Conservation (phyloP, 2,329 filamentous ascomycete genomes). For the Penicillium expansum region DNA sequence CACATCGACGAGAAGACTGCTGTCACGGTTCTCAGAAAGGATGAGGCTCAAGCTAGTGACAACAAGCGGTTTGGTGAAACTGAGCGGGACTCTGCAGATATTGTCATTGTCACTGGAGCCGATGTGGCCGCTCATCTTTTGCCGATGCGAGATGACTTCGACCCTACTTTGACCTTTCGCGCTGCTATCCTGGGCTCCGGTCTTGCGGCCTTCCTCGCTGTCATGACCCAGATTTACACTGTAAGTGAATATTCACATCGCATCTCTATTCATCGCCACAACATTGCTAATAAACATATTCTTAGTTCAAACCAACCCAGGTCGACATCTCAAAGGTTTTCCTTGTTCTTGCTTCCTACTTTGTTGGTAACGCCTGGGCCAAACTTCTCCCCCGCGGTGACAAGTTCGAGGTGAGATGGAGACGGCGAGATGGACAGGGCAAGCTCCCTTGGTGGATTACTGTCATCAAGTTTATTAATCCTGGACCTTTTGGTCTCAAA, state of each 20-base stretch:
- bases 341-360: slow-evolving; percentile 58
- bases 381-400: slow-evolving; percentile 53
- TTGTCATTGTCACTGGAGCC: slow-evolving; percentile 52
- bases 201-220: slow-evolving; percentile 54
- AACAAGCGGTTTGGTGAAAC: neutral
- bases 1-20: neutral
- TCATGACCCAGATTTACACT: slow-evolving; percentile 56
- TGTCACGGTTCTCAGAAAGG: neutral
- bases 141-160: slow-evolving; percentile 54
- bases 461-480: slow-evolving; percentile 49
- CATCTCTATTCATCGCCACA: slow-evolving; percentile 3
- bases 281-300: slow-evolving; percentile 1
- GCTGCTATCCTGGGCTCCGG: slow-evolving; percentile 51
- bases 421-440: slow-evolving; percentile 42
- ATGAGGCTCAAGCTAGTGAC: neutral
- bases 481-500: slow-evolving; percentile 53
- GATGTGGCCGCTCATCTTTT: slow-evolving; percentile 53
- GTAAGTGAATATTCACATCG: neutral
- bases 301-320: slow-evolving; percentile 53
- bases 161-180: slow-evolving; percentile 54
- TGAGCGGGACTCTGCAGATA: slow-evolving; percentile 25
- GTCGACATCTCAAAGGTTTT: slow-evolving; percentile 54
- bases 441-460: slow-evolving; percentile 45
- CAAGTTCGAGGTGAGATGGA: slow-evolving; percentile 48
- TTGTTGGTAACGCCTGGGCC: slow-evolving; percentile 52